phyloP scores from a whole-genome alignment of 345 rosid species.

The Populus pruinosa region DNA sequence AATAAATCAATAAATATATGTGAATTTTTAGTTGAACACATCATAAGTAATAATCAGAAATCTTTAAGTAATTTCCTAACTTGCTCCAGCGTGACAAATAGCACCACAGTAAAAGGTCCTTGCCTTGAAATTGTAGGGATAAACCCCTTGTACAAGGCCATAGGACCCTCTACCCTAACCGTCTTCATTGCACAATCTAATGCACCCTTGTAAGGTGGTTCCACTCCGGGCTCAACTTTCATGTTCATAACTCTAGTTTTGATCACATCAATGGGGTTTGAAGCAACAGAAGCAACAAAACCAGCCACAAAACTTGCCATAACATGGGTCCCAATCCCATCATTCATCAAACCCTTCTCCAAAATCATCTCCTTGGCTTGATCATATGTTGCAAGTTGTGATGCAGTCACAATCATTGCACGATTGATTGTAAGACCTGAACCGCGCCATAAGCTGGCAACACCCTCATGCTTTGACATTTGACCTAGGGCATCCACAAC shows the following conservation, averaged over 20 bases:
- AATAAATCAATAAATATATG: neutral
- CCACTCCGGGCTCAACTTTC: conserved; percentile 19
- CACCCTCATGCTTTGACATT: conserved; percentile 20
- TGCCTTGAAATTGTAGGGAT: conserved; percentile 22
- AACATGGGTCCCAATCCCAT: conserved; percentile 19
- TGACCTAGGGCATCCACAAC: conserved; percentile 16
- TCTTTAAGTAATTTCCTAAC: conserved; percentile 14
- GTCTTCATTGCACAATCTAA: conserved; percentile 22
- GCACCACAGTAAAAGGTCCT: conserved; percentile 20
- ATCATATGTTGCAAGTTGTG: conserved; percentile 19
- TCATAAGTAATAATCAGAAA: neutral
- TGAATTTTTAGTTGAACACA: neutral
- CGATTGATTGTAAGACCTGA: conserved; percentile 16
- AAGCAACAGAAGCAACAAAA: conserved; percentile 19
- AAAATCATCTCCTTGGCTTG: conserved; percentile 15
- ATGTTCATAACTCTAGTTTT: conserved; percentile 22
- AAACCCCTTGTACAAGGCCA: conserved; percentile 21
- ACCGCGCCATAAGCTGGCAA: conserved; percentile 11
- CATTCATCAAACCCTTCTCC: conserved; percentile 11
- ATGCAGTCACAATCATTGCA: conserved; percentile 12
- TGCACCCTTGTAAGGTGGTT: conserved; percentile 18
- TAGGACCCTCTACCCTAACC: conserved; percentile 1
- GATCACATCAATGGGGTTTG: conserved; percentile 22
- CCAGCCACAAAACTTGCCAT: conserved; percentile 12
- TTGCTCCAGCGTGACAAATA: conserved; percentile 19